Conservation (phyloP, 1,139 yeast species). For the Candida gigantensis region DNA sequence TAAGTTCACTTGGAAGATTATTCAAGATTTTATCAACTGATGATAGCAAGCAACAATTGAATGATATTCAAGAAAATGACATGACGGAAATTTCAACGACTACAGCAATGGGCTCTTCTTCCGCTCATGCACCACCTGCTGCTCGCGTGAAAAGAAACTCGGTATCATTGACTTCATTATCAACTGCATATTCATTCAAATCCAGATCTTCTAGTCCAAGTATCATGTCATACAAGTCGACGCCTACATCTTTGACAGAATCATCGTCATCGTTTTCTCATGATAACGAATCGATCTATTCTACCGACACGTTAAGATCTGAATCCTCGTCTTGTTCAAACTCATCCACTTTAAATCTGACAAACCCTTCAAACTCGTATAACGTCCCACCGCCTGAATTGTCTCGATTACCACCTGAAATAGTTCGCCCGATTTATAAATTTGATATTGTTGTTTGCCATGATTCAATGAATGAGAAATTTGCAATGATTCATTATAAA, state of each 20-base stretch:
- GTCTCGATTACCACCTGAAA: slow-evolving; percentile 45
- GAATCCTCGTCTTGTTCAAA: slow-evolving; percentile 3
- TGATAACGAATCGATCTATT: slow-evolving; percentile 25
- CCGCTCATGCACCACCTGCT: slow-evolving; percentile 4
- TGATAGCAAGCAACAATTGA: slow-evolving; percentile 6
- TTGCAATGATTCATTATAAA: slow-evolving; percentile 20
- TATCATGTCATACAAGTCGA: slow-evolving; percentile 42
- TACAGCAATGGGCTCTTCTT: not conserved
- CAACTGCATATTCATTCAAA: slow-evolving; percentile 32
- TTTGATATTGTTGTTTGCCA: slow-evolving; percentile 50
- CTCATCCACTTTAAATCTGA: no score
- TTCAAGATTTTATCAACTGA: slow-evolving; percentile 40
- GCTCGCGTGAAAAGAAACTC: slow-evolving; percentile 26
- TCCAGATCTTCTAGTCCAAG: slow-evolving; percentile 49
- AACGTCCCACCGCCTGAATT: slow-evolving; percentile 48
- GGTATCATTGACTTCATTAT: slow-evolving; percentile 41
- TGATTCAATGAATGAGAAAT: slow-evolving; percentile 41
- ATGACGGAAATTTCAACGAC: not conserved
- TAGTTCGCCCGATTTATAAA: slow-evolving; percentile 46
- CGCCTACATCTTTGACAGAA: slow-evolving; percentile 43
- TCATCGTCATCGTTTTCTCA: slow-evolving; percentile 33
- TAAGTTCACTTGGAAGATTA: slow-evolving; percentile 40
- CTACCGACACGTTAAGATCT: slow-evolving; percentile 12
- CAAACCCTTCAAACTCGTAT: slow-evolving; percentile 8
- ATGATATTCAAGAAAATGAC: slow-evolving; percentile 8